These are phyloP conservation scores for Diddensiella santjacobensis DNA, from an alignment of 805 yeast species.

Conservation along the genomic window DNA sequence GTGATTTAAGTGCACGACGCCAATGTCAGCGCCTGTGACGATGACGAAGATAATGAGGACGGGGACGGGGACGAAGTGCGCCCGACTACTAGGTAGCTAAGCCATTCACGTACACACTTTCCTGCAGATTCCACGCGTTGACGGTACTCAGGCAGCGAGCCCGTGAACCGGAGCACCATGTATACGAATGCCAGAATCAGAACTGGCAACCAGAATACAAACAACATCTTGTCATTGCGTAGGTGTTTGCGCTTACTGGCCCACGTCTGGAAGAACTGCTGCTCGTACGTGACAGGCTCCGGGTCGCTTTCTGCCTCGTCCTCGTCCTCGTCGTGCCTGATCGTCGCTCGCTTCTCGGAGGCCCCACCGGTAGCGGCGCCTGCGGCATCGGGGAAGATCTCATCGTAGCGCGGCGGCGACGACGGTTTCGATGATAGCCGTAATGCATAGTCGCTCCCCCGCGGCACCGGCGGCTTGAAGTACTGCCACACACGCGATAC, in stretches of 20 bases:
- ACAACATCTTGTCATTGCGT: conserved; percentile 73
- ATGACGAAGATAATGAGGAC: background rate
- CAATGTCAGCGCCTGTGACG: no score
- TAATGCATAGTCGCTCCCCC: background rate
- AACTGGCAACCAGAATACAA: conserved; percentile 90
- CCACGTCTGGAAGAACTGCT: conserved; percentile 34
- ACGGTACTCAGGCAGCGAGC: conserved; percentile 3
- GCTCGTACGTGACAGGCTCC: conserved; percentile 16
- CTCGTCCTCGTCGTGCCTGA: conserved; percentile 8
- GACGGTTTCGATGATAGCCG: background rate
- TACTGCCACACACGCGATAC: conserved; percentile 19
- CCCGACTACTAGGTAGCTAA: background rate
- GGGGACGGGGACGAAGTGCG: background rate
- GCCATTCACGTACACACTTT: background rate
- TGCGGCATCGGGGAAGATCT: conserved; percentile 23
- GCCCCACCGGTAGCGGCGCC: conserved; percentile 5
- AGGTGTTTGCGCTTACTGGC: conserved; percentile 40
- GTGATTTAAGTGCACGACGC: no score
- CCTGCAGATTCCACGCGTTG: conserved; percentile 2
- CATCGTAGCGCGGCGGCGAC: conserved; percentile 28
- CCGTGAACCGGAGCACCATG: conserved; percentile 4
- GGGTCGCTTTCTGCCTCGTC: conserved; percentile 3
- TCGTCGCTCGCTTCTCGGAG: conserved; percentile 2
- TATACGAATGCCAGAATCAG: conserved; percentile 36
- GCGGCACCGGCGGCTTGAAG: conserved; percentile 11